phyloP scores from a whole-genome alignment of 768 basidiomycete species.

The Mycena pura region DNA sequence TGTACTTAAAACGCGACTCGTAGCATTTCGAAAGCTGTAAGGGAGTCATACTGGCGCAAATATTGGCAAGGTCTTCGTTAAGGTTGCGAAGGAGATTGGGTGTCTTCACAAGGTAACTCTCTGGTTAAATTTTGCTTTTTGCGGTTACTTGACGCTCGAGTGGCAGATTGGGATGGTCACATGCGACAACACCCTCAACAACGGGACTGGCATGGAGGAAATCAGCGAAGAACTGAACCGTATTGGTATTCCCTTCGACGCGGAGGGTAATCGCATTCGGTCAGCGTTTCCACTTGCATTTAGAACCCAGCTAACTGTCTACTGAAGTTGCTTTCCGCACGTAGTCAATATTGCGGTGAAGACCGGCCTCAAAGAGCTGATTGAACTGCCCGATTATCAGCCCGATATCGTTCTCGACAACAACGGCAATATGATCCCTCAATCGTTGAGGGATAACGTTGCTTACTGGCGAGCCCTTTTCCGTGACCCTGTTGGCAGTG shows the following conservation, averaged over 20 bases:
- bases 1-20: conserved; percentile 5
- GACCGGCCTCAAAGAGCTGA: conserved; percentile 15
- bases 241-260: conserved; percentile 23
- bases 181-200: neutral
- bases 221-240: neutral
- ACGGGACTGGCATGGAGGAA: neutral
- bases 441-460: neutral
- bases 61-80: conserved; percentile 13
- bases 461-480: neutral
- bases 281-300: too few species aligned
- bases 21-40: conserved; percentile 23
- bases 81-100: conserved; percentile 12
- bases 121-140: neutral
- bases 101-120: conserved; percentile 6
- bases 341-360: conserved; percentile 27
- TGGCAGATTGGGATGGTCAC: neutral
- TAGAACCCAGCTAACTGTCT: too few species aligned
- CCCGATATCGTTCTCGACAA: neutral
- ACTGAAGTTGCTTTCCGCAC: conserved; percentile 28
- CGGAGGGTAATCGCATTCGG: conserved; percentile 21
- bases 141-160: neutral
- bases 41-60: conserved; percentile 23
- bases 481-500: neutral
- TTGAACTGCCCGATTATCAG: neutral
- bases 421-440: neutral